These are phyloP conservation scores for Rhizopogon rudus DNA, from an alignment of 768 basidiomycete genomes.

Conservation along the genomic window DNA sequence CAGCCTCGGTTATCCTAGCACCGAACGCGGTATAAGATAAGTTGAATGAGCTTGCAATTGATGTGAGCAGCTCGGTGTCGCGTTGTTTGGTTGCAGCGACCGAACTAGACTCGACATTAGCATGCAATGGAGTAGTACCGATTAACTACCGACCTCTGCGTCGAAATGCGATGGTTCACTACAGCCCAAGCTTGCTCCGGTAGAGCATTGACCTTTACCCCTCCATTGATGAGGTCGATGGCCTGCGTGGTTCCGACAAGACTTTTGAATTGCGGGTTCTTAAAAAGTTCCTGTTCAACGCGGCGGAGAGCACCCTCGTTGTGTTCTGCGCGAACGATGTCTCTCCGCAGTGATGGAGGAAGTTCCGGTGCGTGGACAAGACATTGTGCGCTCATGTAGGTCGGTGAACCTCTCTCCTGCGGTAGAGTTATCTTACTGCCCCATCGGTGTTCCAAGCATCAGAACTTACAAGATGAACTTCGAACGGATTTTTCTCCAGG, in stretches of 20 bases:
- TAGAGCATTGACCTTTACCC: conserved; percentile 79
- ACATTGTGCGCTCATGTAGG: conserved; percentile 62
- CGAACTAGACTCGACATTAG: conserved; percentile 15
- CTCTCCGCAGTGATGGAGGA: conserved; percentile 38
- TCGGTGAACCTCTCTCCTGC: conserved; percentile 51
- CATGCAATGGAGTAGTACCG: not conserved
- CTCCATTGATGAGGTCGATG: conserved; percentile 53
- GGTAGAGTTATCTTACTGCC: not conserved
- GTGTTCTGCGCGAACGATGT: conserved; percentile 41
- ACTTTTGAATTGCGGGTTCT: conserved; percentile 36
- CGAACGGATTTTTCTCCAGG: conserved; percentile 62
- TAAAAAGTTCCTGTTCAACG: conserved; percentile 44
- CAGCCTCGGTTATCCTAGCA: conserved; percentile 27
- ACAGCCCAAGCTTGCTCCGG: conserved; percentile 69
- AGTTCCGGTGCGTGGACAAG: conserved; percentile 57
- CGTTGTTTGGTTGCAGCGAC: conserved; percentile 40
- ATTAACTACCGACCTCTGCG: conserved; percentile 39
- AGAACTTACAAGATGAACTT: conserved; percentile 42
- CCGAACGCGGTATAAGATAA: conserved; percentile 60
- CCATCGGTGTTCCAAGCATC: not conserved
- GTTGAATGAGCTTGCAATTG: conserved; percentile 48
- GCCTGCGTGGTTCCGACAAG: conserved; percentile 67
- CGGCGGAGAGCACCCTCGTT: conserved; percentile 47
- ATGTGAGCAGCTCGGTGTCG: conserved; percentile 37
- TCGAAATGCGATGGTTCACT: conserved; percentile 69